phyloP scores from a whole-genome alignment of 2,329 filamentous ascomycete genomes.

The Pestalotiopsis sp. region DNA sequence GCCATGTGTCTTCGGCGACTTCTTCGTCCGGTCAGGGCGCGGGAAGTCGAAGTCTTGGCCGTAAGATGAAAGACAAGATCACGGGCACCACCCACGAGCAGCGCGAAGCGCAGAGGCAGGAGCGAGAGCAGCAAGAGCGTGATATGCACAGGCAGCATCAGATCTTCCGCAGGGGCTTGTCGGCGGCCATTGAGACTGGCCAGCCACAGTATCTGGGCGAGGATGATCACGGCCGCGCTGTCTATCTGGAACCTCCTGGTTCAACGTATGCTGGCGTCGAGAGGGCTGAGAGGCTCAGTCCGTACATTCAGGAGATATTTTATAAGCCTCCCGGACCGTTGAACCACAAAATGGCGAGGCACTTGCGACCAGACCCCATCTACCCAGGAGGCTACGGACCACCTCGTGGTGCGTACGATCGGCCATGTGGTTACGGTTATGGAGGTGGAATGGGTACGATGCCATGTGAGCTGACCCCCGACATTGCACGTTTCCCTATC shows the following conservation, averaged over 20 bases:
- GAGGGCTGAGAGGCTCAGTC: slow-evolving; percentile 17
- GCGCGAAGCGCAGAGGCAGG: slow-evolving; percentile 44
- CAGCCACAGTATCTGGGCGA: slow-evolving; percentile 56
- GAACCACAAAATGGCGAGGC: slow-evolving; percentile 47
- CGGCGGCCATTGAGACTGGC: slow-evolving; percentile 50
- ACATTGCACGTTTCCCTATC: too few species aligned
- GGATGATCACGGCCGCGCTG: slow-evolving; percentile 51
- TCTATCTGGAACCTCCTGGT: slow-evolving; percentile 59
- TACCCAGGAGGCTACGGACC: slow-evolving; percentile 48
- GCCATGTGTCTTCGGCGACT: slow-evolving; percentile 7
- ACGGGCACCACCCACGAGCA: slow-evolving; percentile 57
- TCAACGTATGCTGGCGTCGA: slow-evolving; percentile 23
- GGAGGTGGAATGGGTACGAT: slow-evolving; percentile 43
- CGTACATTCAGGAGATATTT: slow-evolving; percentile 27
- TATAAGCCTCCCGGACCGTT: slow-evolving; percentile 29
- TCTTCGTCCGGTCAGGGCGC: neutral
- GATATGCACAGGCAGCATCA: slow-evolving; percentile 53
- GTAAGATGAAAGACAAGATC: slow-evolving; percentile 60
- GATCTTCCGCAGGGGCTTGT: slow-evolving; percentile 49
- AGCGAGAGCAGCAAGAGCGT: slow-evolving; percentile 49
- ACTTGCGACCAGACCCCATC: slow-evolving; percentile 32
- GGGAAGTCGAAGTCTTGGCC: slow-evolving; percentile 39
- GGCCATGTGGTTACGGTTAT: slow-evolving; percentile 42
- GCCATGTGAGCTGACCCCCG: slow-evolving; percentile 21
- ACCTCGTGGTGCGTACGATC: slow-evolving; percentile 45